Conservation (phyloP, 75 land plant species). For the Pinus taeda region DNA sequence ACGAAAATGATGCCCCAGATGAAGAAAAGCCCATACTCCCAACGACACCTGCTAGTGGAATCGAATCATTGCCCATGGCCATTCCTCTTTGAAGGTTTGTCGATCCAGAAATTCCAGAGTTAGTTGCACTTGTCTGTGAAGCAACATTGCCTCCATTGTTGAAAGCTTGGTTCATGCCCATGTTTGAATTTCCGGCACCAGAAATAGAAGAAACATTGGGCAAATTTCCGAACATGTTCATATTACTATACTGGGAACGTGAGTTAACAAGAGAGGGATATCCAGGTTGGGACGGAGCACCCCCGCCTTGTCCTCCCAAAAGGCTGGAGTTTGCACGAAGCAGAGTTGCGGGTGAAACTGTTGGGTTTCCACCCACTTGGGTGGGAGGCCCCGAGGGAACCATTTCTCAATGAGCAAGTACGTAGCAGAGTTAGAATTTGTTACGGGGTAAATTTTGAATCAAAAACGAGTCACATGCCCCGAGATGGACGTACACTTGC, state of each 20-base stretch:
- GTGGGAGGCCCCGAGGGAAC: constrained; percentile 61
- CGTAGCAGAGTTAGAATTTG: no score
- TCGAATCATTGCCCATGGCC: constrained; percentile 33
- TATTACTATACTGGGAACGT: constrained; percentile 36
- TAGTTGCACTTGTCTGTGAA: constrained; percentile 34
- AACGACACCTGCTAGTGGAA: constrained; percentile 41
- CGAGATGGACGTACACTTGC: no score
- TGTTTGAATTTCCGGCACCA: background rate
- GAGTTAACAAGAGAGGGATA: constrained; percentile 55
- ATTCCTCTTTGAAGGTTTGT: constrained; percentile 26
- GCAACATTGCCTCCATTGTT: constrained; percentile 31
- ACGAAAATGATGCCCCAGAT: constrained; percentile 21
- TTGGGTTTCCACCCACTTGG: constrained; percentile 47
- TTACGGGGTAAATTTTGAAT: no score
- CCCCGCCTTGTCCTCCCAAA: constrained; percentile 48
- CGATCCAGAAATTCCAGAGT: constrained; percentile 38
- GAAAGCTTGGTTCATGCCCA: constrained; percentile 25
- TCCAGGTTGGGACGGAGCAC: constrained; percentile 31
- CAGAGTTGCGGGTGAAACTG: constrained; percentile 31
- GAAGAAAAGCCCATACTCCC: constrained; percentile 37
- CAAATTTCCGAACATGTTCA: constrained; percentile 45
- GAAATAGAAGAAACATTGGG: constrained; percentile 50
- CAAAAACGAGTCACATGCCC: no score
- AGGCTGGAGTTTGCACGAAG: constrained; percentile 46
- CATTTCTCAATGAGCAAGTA: constrained; percentile 21